Evolutionary conservation across 1,284 basidiomycete species (phyloP), one percentile per base, ranked within the genome.

Genomic region (Ceratobasidium papillatum): DNA sequence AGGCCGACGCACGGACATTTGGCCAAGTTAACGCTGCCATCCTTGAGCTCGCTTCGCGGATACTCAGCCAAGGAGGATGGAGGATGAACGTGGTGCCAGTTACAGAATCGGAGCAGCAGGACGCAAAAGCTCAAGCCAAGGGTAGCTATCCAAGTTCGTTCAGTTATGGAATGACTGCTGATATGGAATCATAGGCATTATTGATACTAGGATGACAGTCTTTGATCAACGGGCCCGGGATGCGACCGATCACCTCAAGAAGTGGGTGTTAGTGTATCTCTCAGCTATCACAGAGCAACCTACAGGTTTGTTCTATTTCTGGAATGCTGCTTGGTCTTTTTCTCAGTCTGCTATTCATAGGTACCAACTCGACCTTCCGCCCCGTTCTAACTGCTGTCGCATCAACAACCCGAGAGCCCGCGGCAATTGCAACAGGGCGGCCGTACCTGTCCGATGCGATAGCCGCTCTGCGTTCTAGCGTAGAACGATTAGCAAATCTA

Each of bases 21-120:
- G 94, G 95, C 2, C 88, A 90, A 0, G 87, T 97, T 75, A 96
- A 99, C 80, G 85, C 89, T 2, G 91, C 94, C 0, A 88, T 97
- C 22, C 85, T 97, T 14, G 86, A 87, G 9, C 84, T 98, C 0
- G 91, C 94, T 0, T 90, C 95, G 25, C 87, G 88, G 77, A 91
- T 89, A 79, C 86, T 98, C n/a, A 88, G 89, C 22, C 84, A 84
- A 51, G 85, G 87, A 11, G 85, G 85, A 62, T 92, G 90, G 87
- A 85, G 86, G 30, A 84, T 87, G 32, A 83, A 82, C 34, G 84
- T 95, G 0, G 82, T 86, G 43, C 93, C 94, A 0, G 86, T 89
- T 74, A 91, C 89, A 5, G 94, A 96, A 61, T 82, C 84, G 0
- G 94, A 96, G 80, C 80, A 88, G 14, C 82, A 86, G 61, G 87